Evolutionary conservation across 2,329 filamentous ascomycete genomes (phyloP), one percentile per base, ranked within the genome.

Genomic region (Chrysoporthe puriensis): DNA sequence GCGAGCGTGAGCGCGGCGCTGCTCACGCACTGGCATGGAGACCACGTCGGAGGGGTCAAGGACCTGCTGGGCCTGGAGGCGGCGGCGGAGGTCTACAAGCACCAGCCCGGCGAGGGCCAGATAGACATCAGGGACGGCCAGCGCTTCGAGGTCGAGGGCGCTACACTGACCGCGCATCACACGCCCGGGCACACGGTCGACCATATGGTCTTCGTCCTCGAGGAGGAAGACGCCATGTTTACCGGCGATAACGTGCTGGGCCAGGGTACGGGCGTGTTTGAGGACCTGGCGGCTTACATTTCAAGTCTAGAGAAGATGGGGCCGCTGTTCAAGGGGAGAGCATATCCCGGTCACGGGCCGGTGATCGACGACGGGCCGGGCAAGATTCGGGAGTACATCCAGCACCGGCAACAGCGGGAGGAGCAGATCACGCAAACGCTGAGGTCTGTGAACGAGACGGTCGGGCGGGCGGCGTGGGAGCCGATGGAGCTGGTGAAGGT

Each of bases 11-110:
- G 87, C n/a, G 81, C 84, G 21, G 89, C 90, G 0, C 83, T 99
- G 32, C 83, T 99, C 61, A 96, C 94, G 0, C 96, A 99, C 78
- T 97, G 94, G 93, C 96, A 99, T 76, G 86, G 82, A 54, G 96
- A 99, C 75, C 96, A 99, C 76, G 85, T 90, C 7, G 87, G 89
- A 34, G 96, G 96, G 8, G 86, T 97, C 34, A 76, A 80, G 2
- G 89, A 96, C 73, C 82, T 97, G 0, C 81, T 89, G 21, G 78
- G 80, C 16, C 76, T 90, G 34, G 91, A 84, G n/a, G 40, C 92
- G 0, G 76, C 83, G 21, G 88, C 86, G 7, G 81, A 81, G 32
- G 78, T 92, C n/a, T 85, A 86, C 79, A 91, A 92, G 76, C 79
- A 86, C 73, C 77, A 84, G 43, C 84, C 86, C 0, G 77, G 76